Percentiles rank a stretch among this genome's conserved stretches.
These are phyloP conservation scores for Cinnamomum micranthum DNA, from an alignment of 164 flowering plant genomes.

Conservation along the genomic window DNA sequence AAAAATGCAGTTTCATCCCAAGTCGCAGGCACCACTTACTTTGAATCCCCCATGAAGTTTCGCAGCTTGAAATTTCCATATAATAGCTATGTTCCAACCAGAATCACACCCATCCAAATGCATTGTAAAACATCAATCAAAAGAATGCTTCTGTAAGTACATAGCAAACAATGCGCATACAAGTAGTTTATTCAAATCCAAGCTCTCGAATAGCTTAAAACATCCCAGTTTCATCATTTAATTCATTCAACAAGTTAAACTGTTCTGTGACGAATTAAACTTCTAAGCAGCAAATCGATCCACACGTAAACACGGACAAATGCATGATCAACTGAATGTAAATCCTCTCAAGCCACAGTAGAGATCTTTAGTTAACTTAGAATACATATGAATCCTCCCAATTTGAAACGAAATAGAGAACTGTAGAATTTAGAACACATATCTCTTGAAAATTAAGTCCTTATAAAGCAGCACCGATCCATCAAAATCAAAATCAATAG, in stretches of 20 bases:
- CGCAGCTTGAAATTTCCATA: neutral
- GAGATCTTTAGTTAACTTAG: too few relatives aligned
- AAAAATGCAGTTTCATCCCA: neutral
- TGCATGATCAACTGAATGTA: neutral
- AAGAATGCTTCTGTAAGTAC: too few relatives aligned
- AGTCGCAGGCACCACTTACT: neutral
- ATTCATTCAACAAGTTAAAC: neutral
- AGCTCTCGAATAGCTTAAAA: neutral
- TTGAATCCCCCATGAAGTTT: neutral
- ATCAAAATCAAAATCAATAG: neutral
- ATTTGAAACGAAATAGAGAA: too few relatives aligned
- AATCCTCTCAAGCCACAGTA: neutral
- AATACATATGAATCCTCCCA: too few relatives aligned
- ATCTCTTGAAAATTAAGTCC: neutral
- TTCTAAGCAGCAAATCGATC: neutral
- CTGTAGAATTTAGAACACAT: too few relatives aligned
- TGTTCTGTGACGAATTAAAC: neutral
- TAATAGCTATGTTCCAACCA: neutral
- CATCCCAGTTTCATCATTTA: neutral
- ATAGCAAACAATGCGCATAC: neutral
- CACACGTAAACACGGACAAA: neutral
- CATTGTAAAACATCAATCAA: neutral
- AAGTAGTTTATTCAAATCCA: neutral
- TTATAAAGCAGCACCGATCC: neutral
- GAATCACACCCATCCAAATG: neutral